phyloP scores from a whole-genome alignment of 768 basidiomycete species.

The Russula sp. region DNA sequence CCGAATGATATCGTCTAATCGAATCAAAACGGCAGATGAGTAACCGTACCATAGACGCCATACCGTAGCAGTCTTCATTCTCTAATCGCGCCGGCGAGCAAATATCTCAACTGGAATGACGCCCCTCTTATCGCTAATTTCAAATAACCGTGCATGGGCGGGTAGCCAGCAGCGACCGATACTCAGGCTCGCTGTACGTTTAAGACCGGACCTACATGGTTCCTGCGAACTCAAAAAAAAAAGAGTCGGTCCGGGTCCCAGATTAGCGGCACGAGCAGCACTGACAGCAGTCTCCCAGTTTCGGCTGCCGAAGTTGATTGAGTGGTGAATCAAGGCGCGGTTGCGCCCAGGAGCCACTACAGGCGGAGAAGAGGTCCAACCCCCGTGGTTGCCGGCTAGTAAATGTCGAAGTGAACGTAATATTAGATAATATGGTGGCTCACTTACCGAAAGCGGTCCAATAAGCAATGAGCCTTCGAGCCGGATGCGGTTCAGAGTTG shows the following conservation, averaged over 20 bases:
- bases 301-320: background rate
- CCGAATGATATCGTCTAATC: slow-evolving; percentile 4
- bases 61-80: background rate
- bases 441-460: no score
- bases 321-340: background rate
- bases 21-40: background rate
- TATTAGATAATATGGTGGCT: background rate
- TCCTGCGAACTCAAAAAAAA: background rate
- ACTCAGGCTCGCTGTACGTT: background rate
- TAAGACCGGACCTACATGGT: background rate
- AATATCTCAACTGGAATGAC: background rate
- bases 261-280: no score
- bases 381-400: background rate
- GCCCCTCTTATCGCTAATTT: background rate
- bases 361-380: background rate
- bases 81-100: background rate
- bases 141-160: slow-evolving; percentile 5
- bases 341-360: background rate
- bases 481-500: background rate
- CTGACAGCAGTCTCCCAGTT: background rate
- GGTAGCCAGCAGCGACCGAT: background rate
- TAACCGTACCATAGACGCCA: background rate
- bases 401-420: no score
- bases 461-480: no score
- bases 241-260: no score